These are phyloP conservation scores for Scedosporium apiospermum DNA, from an alignment of 2,329 filamentous ascomycete species.

Conservation along the genomic window DNA sequence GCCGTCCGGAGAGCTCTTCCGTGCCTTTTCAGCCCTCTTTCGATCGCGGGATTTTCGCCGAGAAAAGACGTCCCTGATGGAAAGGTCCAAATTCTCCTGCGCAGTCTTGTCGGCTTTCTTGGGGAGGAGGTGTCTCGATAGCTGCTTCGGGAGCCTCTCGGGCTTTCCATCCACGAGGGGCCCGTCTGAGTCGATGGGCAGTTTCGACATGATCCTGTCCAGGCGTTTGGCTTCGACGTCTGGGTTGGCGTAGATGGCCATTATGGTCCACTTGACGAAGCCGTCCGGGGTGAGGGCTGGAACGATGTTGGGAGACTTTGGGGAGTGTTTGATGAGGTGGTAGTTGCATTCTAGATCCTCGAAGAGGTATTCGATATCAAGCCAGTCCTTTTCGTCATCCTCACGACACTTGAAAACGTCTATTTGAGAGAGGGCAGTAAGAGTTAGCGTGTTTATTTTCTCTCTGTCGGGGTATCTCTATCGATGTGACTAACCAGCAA, in stretches of 20 bases:
- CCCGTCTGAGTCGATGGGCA: conserved; percentile 52
- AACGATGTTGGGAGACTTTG: conserved; percentile 43
- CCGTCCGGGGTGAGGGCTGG: conserved; percentile 59
- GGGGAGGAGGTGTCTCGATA: conserved; percentile 66
- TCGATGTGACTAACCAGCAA: conserved; percentile 42
- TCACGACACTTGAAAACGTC: conserved; percentile 41
- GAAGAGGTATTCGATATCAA: conserved; percentile 46
- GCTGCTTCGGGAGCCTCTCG: conserved; percentile 69
- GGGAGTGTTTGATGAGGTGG: conserved; percentile 51
- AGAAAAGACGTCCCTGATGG: conserved; percentile 34
- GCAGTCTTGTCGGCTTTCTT: conserved; percentile 43
- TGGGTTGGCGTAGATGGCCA: conserved; percentile 66
- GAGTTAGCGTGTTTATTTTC: neutral
- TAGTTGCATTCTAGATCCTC: conserved; percentile 46
- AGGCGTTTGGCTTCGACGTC: conserved; percentile 65
- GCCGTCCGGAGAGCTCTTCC: neutral
- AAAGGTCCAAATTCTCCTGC: conserved; percentile 50
- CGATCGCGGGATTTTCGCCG: neutral
- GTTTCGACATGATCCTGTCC: conserved; percentile 54
- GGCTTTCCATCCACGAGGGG: conserved; percentile 53
- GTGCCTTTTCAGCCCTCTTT: neutral
- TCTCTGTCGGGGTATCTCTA: neutral
- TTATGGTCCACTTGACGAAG: conserved; percentile 62
- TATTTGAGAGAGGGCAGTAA: conserved; percentile 50
- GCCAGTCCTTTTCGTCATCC: conserved; percentile 11